A percentile compares a stretch with the other conserved stretches of the same genome.
phyloP scores from a whole-genome alignment of 805 yeast genomes.

The Cephaloascus albidus region DNA sequence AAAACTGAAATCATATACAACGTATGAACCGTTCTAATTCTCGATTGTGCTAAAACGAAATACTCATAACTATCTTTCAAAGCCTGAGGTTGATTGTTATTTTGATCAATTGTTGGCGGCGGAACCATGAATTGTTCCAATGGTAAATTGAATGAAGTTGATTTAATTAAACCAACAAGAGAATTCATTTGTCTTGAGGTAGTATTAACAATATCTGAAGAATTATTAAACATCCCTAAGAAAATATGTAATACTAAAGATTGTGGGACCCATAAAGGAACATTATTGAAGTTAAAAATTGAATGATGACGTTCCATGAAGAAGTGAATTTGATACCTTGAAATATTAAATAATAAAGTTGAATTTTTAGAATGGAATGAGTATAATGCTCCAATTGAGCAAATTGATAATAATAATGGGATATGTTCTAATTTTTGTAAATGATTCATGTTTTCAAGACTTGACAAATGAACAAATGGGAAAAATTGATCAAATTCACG shows the following conservation, averaged over 20 bases:
- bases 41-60: slow-evolving; percentile 43
- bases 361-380: slow-evolving; percentile 76
- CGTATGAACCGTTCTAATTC: slow-evolving; percentile 44
- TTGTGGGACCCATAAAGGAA: slow-evolving; percentile 47
- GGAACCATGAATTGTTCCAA: slow-evolving; percentile 35
- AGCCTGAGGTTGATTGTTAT: slow-evolving; percentile 13
- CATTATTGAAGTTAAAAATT: slow-evolving; percentile 41
- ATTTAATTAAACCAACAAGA: slow-evolving; percentile 42
- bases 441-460: slow-evolving; percentile 26
- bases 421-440: slow-evolving; percentile 34
- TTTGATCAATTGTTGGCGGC: slow-evolving; percentile 18
- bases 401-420: slow-evolving; percentile 71
- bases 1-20: slow-evolving; percentile 41
- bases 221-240: slow-evolving; percentile 47
- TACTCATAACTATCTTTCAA: slow-evolving; percentile 37
- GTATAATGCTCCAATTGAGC: slow-evolving; percentile 84
- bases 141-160: slow-evolving; percentile 43
- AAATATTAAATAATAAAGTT: slow-evolving; percentile 55
- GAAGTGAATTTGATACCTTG: slow-evolving; percentile 57
- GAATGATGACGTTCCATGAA: slow-evolving; percentile 44
- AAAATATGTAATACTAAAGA: slow-evolving; percentile 47
- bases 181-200: slow-evolving; percentile 45
- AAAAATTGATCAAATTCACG: slow-evolving; percentile 73
- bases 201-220: slow-evolving; percentile 36
- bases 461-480: slow-evolving; percentile 74